Conservation (phyloP, 2,329 filamentous ascomycete species). For the Verticillium klebahnii region DNA sequence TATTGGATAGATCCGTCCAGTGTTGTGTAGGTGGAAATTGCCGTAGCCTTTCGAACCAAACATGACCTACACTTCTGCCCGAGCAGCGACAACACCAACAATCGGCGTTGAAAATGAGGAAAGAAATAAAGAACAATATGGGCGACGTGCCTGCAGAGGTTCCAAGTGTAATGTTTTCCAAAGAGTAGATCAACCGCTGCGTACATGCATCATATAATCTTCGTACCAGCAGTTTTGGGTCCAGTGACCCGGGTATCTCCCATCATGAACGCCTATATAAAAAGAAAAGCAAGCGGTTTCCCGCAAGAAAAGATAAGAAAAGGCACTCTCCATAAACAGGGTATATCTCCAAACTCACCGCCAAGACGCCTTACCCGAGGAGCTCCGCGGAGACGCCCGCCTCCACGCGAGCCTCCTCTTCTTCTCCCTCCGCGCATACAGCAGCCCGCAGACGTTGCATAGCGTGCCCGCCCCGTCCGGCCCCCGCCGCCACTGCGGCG, state of each 20-base stretch:
- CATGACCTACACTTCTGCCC: too few relatives aligned
- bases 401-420: neutral
- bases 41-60: too few relatives aligned
- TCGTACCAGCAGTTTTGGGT: neutral
- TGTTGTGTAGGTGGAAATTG: too few relatives aligned
- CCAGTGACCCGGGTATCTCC: neutral
- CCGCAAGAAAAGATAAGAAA: neutral
- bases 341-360: neutral
- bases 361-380: neutral
- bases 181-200: neutral
- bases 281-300: neutral
- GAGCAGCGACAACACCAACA: too few relatives aligned
- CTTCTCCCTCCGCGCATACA: neutral
- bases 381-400: neutral
- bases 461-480: neutral
- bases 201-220: neutral
- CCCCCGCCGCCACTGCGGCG: neutral
- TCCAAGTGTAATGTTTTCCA: neutral
- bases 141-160: too few relatives aligned
- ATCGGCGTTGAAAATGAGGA: too few relatives aligned
- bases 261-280: neutral
- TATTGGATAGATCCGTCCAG: too few relatives aligned
- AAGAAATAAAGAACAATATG: too few relatives aligned
- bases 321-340: neutral
- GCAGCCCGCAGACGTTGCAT: constrained; percentile 1